Evolutionary conservation across 257 asterid genomes (phyloP), one percentile per base, ranked within the genome.

Genomic region (Fraxinus cuspidata): DNA sequence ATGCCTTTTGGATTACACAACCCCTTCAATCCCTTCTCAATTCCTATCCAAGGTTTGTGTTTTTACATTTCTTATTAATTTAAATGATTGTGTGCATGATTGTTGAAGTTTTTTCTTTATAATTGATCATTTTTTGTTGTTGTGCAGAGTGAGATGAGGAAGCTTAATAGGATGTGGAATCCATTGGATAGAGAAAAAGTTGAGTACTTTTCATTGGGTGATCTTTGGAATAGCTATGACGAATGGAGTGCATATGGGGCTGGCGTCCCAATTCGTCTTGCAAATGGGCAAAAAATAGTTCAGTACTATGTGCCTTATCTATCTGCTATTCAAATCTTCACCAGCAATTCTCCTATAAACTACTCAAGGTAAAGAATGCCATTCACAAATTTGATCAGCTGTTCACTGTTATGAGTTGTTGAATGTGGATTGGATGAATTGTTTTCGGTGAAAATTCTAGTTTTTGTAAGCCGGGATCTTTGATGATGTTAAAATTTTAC

Each of bases 221-320:
- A 93, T 84, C 96, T 95, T 70, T 93, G 99, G 99, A 88, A 87
- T 73, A 81, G 89, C 35, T 93, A 86, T 83, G 96, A 88, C 84
- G 98, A 95, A 90, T 91, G 93, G 91, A 95, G 99, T 89, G 97
- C 94, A 3, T 95, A 92, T 84, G 99, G 99, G 3, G 95, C 92
- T 49, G 98, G 99, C 7, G 96, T 93, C 71, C 96, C 98, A 9
- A 86, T 95, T 74, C 60, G 81, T 31, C 86, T 96, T 34, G 91
- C 86, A 35, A 88, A 87, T 73, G 96, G 89, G 71, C 94, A 90
- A 80, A 85, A 88, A 27, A 74, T 90, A 58, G 83, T 96, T 70
- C 98, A 93, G 76, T 96, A 96, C 79, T 93, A 91, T 80, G 97
- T 90, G 7, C 99, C 99, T 72, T 96, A 93, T 75, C 97, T 96